Evolutionary conservation across 306 rosid genomes (phyloP).

Genomic region (Datisca glomerata): DNA sequence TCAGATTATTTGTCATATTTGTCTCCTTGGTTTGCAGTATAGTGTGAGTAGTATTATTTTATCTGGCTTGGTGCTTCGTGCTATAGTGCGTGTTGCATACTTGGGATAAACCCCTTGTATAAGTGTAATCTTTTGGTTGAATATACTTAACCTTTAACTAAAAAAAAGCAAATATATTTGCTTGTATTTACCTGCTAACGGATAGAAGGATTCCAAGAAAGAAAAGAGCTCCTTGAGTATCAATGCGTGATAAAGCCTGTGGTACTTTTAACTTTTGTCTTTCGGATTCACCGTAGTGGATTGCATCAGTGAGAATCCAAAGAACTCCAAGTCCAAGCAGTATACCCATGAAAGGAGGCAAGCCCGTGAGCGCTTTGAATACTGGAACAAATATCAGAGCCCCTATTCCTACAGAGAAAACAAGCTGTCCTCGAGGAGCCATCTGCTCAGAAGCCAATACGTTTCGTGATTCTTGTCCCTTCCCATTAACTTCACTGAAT

Average conservation of each 20-base stretch:
- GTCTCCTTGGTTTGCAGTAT: too few species aligned
- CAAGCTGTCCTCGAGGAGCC: conserved; percentile 94
- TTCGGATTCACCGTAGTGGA: conserved; percentile 91
- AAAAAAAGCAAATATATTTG: background rate
- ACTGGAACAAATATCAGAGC: conserved; percentile 83
- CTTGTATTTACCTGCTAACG: conserved; percentile 56
- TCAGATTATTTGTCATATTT: too few species aligned
- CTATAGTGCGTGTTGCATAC: background rate
- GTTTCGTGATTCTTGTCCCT: conserved; percentile 38
- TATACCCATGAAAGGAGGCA: conserved; percentile 94
- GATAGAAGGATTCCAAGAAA: conserved; percentile 95
- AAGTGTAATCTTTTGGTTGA: too few species aligned
- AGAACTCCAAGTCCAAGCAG: conserved; percentile 90
- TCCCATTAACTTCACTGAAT: conserved; percentile 70
- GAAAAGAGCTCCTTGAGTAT: conserved; percentile 86
- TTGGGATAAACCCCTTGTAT: too few species aligned
- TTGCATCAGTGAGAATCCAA: conserved; percentile 97
- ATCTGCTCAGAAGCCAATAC: conserved; percentile 78
- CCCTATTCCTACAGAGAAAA: conserved; percentile 77
- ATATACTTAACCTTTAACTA: too few species aligned
- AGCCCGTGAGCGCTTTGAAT: conserved; percentile 82
- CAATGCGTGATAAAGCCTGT: conserved; percentile 87
- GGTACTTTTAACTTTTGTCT: conserved; percentile 87
- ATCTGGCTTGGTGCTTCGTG: too few species aligned
- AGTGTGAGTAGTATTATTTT: too few species aligned